Percentiles rank a stretch among this genome's conserved stretches.
Conservation (phyloP, 2,329 filamentous ascomycete genomes). For the Diaporthe sp. region DNA sequence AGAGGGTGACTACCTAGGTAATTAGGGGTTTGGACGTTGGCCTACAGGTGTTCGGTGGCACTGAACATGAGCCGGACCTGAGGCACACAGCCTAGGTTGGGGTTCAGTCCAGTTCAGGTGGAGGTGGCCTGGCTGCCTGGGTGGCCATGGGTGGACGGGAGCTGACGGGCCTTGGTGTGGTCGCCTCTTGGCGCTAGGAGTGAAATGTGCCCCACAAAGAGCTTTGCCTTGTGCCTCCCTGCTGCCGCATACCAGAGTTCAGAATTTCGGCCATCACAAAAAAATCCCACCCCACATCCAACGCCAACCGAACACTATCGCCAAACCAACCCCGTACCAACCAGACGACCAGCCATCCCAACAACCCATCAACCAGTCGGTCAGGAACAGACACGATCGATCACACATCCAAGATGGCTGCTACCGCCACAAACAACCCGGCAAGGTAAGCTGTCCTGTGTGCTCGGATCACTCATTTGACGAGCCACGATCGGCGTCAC, state of each 20-base stretch:
- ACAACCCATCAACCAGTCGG: not conserved
- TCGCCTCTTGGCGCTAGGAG: conserved; percentile 4
- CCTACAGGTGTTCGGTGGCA: no score
- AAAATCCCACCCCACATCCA: conserved; percentile 35
- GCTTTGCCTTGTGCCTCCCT: conserved; percentile 20
- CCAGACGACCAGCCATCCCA: not conserved
- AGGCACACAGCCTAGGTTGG: no score
- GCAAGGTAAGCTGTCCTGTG: conserved; percentile 26
- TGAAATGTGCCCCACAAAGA: conserved; percentile 34
- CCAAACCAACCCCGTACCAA: conserved; percentile 5
- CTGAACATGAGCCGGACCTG: not conserved
- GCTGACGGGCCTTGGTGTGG: not conserved
- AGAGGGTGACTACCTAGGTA: conserved; percentile 3
- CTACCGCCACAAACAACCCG: conserved; percentile 33
- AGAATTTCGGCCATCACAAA: conserved; percentile 37
- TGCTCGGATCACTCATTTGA: not conserved
- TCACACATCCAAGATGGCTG: conserved; percentile 16
- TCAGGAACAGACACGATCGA: not conserved
- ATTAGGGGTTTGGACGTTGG: not conserved
- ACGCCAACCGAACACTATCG: conserved; percentile 29
- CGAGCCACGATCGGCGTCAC: not conserved
- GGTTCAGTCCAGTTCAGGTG: not conserved
- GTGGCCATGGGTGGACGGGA: not conserved
- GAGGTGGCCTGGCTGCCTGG: conserved; percentile 5
- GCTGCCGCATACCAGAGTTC: conserved; percentile 21